Evolutionary conservation across 352 stramenopile genomes (phyloP).

Genomic region (Globisporangium heterothallicum): DNA sequence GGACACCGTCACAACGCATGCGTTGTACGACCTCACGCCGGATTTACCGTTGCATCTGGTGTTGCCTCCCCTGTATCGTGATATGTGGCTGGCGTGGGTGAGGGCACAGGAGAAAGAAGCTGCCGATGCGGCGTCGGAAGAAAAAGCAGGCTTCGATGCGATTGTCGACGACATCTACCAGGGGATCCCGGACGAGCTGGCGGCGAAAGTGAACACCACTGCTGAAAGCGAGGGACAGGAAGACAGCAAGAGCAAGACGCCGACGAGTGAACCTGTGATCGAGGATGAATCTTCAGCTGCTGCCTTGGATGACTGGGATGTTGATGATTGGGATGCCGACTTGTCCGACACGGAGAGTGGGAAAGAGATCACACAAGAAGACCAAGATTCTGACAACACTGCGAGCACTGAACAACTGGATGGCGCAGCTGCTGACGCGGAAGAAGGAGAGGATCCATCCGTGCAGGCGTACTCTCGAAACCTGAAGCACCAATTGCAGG

Average conservation of each 20-base stretch:
- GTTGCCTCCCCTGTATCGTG: slow-evolving; percentile 82
- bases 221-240: not conserved
- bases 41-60: slow-evolving; percentile 86
- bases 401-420: not conserved
- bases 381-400: no score
- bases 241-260: slow-evolving; percentile 6
- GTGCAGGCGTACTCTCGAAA: slow-evolving; percentile 24
- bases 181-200: slow-evolving; percentile 44
- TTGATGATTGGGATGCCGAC: slow-evolving; percentile 75
- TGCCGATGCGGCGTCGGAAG: slow-evolving; percentile 23
- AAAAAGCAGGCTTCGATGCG: slow-evolving; percentile 47
- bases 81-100: slow-evolving; percentile 83
- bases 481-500: slow-evolving; percentile 31
- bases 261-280: not conserved
- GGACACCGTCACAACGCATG: slow-evolving; percentile 70
- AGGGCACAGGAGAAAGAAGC: slow-evolving; percentile 32
- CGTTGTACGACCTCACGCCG: slow-evolving; percentile 84
- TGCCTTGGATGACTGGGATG: slow-evolving; percentile 42
- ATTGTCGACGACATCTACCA: slow-evolving; percentile 48
- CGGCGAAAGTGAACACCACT: slow-evolving; percentile 17
- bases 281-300: not conserved
- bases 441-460: slow-evolving; percentile 20
- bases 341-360: slow-evolving; percentile 26
- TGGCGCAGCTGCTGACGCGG: not conserved
- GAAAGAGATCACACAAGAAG: no score